These are phyloP conservation scores for Raphanus sativus DNA, from an alignment of 345 rosid genomes.

Conservation along the genomic window DNA sequence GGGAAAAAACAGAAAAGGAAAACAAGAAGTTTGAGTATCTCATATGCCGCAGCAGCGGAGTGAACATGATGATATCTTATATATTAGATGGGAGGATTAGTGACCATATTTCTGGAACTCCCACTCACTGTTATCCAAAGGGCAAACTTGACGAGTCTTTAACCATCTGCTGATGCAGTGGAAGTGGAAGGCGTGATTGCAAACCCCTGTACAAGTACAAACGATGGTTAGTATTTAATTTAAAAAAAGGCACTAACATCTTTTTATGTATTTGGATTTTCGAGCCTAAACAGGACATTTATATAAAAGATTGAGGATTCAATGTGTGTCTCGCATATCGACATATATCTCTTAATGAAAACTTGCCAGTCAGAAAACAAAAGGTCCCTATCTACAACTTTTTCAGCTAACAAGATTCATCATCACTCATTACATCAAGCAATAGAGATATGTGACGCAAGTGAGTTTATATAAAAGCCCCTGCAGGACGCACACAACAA, in stretches of 20 bases:
- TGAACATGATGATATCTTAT: slow-evolving; percentile 12
- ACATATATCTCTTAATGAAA: not conserved
- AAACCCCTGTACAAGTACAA: slow-evolving; percentile 57
- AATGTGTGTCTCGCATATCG: not conserved
- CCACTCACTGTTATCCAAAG: slow-evolving; percentile 98
- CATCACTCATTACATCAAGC: not conserved
- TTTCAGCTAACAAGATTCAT: slow-evolving; percentile 10
- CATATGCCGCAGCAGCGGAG: slow-evolving; percentile 21
- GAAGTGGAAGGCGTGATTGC: slow-evolving; percentile 98
- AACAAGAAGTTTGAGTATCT: not conserved
- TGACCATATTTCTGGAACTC: slow-evolving; percentile 99
- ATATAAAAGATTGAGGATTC: not conserved
- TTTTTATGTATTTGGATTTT: not conserved
- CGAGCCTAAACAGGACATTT: not conserved
- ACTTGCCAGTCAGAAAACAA: no score
- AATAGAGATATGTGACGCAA: not conserved
- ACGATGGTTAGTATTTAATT: not conserved
- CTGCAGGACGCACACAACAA: no score
- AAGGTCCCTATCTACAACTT: not conserved
- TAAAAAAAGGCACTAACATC: not conserved
- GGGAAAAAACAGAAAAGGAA: not conserved
- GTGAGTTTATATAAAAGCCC: no score
- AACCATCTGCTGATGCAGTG: slow-evolving; percentile 99
- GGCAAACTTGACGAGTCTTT: slow-evolving; percentile 98
- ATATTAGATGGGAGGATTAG: slow-evolving; percentile 32